Conservation (phyloP, 495 filamentous ascomycete species). For the Podospora conica region DNA sequence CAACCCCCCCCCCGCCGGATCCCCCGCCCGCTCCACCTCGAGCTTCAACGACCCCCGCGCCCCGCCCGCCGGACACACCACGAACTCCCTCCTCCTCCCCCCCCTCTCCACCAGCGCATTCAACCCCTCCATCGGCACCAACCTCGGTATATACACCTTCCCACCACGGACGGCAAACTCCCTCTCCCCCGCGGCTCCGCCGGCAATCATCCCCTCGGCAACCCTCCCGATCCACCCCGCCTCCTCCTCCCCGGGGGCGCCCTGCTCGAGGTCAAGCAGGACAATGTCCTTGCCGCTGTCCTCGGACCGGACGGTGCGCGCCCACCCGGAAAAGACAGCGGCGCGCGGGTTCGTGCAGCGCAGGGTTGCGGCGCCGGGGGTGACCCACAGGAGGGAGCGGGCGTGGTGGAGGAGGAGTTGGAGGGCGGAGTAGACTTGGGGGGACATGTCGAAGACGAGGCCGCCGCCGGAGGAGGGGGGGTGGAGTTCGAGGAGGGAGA, state of each 20-base stretch:
- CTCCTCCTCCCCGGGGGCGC: not conserved
- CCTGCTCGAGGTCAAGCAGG: conserved; percentile 18
- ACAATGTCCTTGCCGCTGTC: conserved; percentile 23
- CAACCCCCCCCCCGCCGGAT: not conserved
- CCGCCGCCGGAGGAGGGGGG: not conserved
- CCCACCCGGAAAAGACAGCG: conserved; percentile 19
- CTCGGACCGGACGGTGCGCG: conserved; percentile 27
- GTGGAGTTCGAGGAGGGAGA: conserved; percentile 25
- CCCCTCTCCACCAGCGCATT: conserved; percentile 22
- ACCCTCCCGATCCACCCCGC: conserved; percentile 36
- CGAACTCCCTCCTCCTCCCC: not conserved
- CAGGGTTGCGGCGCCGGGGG: conserved; percentile 19
- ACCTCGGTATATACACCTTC: conserved; percentile 23
- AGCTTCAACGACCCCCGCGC: not conserved
- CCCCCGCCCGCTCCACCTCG: not conserved
- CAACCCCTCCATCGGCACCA: conserved; percentile 16
- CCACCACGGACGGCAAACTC: conserved; percentile 25
- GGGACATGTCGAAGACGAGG: conserved; percentile 22
- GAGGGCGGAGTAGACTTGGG: conserved; percentile 17
- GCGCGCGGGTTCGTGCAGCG: conserved; percentile 16
- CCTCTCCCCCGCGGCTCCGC: conserved; percentile 10
- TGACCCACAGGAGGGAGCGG: conserved; percentile 26
- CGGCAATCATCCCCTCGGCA: conserved; percentile 50
- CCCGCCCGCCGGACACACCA: not conserved
- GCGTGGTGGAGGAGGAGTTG: conserved; percentile 8